Percentiles rank a stretch among this genome's conserved stretches.
Conservation (phyloP, 768 basidiomycete genomes). For the Suillus placidus region DNA sequence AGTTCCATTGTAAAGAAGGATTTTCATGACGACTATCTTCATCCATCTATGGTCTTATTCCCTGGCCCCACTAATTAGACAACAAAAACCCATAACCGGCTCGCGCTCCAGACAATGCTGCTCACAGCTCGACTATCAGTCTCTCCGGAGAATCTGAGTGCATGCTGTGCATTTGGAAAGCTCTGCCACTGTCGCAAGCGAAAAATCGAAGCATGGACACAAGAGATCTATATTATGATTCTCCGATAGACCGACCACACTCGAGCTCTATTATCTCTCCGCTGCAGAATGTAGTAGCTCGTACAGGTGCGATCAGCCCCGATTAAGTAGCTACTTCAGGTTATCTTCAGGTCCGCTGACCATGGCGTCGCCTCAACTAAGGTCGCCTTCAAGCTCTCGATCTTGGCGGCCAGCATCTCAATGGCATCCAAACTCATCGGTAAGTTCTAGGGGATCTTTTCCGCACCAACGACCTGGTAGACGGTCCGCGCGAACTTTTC, state of each 20-base stretch:
- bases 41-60: not conserved
- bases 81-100: not conserved
- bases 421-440: constrained; percentile 21
- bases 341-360: constrained; percentile 9
- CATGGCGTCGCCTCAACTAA: constrained; percentile 8
- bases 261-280: not conserved
- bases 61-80: not conserved
- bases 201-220: not conserved
- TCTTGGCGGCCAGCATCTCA: constrained; percentile 3
- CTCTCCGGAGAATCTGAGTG: not conserved
- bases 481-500: no score
- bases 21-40: not conserved
- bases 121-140: not conserved
- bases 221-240: not conserved
- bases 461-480: no score
- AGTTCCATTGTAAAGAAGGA: not conserved
- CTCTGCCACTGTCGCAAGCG: not conserved
- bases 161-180: not conserved
- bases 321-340: constrained; percentile 2
- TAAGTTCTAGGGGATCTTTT: constrained; percentile 17
- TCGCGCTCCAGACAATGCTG: not conserved
- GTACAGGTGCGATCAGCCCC: not conserved
- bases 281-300: not conserved
- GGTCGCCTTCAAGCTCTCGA: constrained; percentile 1
- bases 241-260: not conserved